Percentiles rank a stretch among this genome's conserved stretches.
phyloP scores from a whole-genome alignment of 2,329 filamentous ascomycete genomes.

The Parastagonospora avenae region DNA sequence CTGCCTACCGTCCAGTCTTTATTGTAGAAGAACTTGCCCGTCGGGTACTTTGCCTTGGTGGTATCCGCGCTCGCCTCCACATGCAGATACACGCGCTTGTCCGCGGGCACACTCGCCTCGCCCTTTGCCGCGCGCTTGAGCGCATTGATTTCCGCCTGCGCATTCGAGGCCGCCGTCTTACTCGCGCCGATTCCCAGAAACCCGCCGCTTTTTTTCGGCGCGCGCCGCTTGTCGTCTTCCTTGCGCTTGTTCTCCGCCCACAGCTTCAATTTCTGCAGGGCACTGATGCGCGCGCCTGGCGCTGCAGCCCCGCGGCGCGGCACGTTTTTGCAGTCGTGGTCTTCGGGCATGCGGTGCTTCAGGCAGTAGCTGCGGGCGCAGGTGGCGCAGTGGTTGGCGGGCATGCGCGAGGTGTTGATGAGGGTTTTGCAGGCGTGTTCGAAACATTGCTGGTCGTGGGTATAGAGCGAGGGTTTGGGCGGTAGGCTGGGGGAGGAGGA shows the following conservation, averaged over 20 bases:
- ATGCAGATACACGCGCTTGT: conserved; percentile 88
- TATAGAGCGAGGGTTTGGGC: conserved; percentile 61
- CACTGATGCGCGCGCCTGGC: neutral
- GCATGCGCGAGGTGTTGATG: conserved; percentile 70
- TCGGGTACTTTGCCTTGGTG: conserved; percentile 80
- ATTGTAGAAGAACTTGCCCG: conserved; percentile 57
- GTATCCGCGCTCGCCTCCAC: conserved; percentile 91
- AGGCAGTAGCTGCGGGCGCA: conserved; percentile 79
- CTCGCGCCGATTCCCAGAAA: conserved; percentile 32
- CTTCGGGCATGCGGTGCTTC: conserved; percentile 75
- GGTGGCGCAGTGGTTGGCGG: conserved; percentile 71
- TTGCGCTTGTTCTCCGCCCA: conserved; percentile 86
- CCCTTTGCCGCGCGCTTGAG: conserved; percentile 91
- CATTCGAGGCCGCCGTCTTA: conserved; percentile 58
- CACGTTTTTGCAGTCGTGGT: conserved; percentile 83
- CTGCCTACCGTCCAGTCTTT: conserved; percentile 87
- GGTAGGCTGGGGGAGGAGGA: conserved; percentile 25
- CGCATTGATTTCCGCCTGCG: conserved; percentile 71
- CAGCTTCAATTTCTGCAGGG: conserved; percentile 72
- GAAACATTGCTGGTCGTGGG: conserved; percentile 71
- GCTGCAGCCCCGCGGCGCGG: conserved; percentile 15
- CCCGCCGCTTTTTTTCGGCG: conserved; percentile 24
- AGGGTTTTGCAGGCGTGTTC: conserved; percentile 70
- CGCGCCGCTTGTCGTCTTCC: conserved; percentile 60
- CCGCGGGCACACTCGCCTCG: conserved; percentile 76